Evolutionary conservation across 163 green algal species (phyloP).

Genomic region (Coccomyxa subellipsoidea): DNA sequence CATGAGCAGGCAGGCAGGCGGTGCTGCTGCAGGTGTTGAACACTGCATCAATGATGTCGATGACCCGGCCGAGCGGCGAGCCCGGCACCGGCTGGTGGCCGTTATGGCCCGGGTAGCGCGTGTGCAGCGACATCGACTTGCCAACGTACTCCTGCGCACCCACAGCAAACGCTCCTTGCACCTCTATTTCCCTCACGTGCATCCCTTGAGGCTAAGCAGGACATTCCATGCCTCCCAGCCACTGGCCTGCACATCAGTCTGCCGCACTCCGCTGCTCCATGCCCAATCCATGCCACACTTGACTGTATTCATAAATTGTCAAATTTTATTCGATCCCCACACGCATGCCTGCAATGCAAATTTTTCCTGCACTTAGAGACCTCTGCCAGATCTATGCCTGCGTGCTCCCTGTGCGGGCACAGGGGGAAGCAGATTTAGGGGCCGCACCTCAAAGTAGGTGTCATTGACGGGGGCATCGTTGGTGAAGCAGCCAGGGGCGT

Average conservation of each 20-base stretch:
- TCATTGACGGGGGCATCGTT: not conserved
- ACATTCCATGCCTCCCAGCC: not conserved
- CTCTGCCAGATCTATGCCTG: too few relatives aligned
- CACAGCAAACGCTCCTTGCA: too few relatives aligned
- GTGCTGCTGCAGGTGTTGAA: slow-evolving; percentile 5
- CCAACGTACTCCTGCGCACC: slow-evolving; percentile 3
- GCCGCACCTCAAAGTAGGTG: not conserved
- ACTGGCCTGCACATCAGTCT: too few relatives aligned
- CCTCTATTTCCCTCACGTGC: not conserved
- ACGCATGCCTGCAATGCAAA: too few relatives aligned
- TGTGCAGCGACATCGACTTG: slow-evolving; percentile 13
- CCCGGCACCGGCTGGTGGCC: not conserved
- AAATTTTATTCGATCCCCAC: not conserved
- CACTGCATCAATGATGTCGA: slow-evolving; percentile 15
- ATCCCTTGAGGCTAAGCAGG: not conserved
- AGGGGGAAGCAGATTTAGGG: too few relatives aligned
- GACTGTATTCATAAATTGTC: not conserved
- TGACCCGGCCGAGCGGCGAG: slow-evolving; percentile 3
- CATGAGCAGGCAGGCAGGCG: not conserved
- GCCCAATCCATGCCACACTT: not conserved
- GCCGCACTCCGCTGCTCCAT: too few relatives aligned
- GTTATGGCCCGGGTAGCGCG: slow-evolving; percentile 14
- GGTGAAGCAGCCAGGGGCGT: not conserved
- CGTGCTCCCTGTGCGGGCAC: too few relatives aligned
- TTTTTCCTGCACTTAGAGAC: too few relatives aligned